phyloP scores from a whole-genome alignment of 2,329 filamentous ascomycete genomes.

The Fusarium begoniae region DNA sequence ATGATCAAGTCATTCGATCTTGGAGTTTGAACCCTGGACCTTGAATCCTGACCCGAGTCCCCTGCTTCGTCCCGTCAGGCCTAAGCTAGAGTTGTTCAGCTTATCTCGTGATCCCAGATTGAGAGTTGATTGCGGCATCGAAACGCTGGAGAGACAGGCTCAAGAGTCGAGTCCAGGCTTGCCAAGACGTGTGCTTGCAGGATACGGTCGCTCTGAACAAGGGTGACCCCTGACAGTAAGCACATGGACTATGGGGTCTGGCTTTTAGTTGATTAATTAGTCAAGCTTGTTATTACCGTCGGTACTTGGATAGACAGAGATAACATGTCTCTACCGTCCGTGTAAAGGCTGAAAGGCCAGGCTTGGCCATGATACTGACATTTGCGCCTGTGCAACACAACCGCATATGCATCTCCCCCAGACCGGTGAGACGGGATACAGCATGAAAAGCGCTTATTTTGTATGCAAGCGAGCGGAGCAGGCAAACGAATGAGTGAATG shows the following conservation, averaged over 20 bases:
- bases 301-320: neutral
- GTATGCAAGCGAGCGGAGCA: neutral
- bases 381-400: neutral
- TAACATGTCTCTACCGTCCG: neutral
- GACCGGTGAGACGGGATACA: constrained; percentile 13
- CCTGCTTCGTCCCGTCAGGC: neutral
- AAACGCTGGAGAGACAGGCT: neutral
- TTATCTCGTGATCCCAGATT: neutral
- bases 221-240: neutral
- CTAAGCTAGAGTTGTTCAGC: neutral
- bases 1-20: neutral
- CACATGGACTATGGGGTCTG: neutral
- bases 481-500: neutral
- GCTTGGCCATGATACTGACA: neutral
- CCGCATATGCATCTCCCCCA: neutral
- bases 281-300: neutral
- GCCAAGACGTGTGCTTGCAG: constrained; percentile 15
- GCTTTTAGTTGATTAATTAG: neutral
- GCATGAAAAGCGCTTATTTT: neutral
- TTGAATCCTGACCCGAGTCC: neutral
- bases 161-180: neutral
- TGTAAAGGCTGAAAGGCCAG: neutral
- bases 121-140: neutral
- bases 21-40: neutral
- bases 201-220: neutral